A percentile compares a stretch with the other conserved stretches of the same genome.
Conservation (phyloP, 2,329 filamentous ascomycete genomes). For the Ramularia endophylla region DNA sequence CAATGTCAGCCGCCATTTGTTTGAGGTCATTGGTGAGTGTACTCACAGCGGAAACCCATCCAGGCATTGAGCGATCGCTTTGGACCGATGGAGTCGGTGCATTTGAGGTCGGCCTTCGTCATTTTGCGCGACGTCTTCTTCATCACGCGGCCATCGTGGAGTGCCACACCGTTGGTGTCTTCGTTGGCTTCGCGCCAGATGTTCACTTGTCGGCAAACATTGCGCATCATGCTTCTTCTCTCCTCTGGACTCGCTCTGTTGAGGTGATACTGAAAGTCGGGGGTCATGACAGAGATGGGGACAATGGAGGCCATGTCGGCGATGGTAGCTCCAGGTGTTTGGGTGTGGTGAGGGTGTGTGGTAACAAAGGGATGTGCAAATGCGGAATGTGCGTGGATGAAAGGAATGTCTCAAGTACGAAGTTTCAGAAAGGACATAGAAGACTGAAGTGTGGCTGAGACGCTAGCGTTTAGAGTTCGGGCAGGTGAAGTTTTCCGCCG, state of each 20-base stretch:
- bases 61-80: conserved; percentile 32
- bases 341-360: conserved; percentile 17
- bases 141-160: not conserved
- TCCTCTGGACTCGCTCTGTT: no score
- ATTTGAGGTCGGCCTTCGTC: conserved; percentile 1
- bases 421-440: conserved; percentile 4
- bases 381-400: conserved; percentile 14
- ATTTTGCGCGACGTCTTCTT: conserved; percentile 3
- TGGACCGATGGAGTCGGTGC: conserved; percentile 8
- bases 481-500: not conserved
- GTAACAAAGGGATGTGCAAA: conserved; percentile 25
- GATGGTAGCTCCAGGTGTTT: conserved; percentile 18
- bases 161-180: not conserved
- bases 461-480: not conserved
- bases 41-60: conserved; percentile 33
- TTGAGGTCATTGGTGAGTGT: not conserved
- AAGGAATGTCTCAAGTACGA: conserved; percentile 3
- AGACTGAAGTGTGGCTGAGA: not conserved
- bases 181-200: no score
- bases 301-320: conserved; percentile 15
- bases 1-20: conserved; percentile 1
- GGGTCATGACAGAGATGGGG: no score
- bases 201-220: no score
- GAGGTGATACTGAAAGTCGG: no score
- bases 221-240: no score